Evolutionary conservation across 345 rosid species (phyloP), one percentile per base, ranked within the genome.

Genomic region (Eucalyptus lansdowneana): DNA sequence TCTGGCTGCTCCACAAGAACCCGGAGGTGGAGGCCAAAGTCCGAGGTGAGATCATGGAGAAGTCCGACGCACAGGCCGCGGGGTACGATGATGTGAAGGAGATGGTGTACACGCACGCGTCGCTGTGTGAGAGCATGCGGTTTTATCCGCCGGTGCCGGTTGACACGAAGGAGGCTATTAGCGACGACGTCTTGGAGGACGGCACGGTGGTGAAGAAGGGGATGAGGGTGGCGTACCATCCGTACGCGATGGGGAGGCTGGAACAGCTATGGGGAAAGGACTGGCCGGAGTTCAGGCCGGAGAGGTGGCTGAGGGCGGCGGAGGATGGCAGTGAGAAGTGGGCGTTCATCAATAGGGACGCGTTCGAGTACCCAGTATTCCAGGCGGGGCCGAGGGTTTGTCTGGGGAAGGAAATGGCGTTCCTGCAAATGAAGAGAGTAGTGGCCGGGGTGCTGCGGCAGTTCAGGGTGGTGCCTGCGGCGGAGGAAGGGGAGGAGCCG

Each of bases 211-310:
- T 95, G 14, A 91, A 56, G 90, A 94, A 93, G 72, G 97, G 94
- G 9, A 89, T 15, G 45, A 12, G 56, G 40, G 90, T 93, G 6
- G 6, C 60, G 4, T 95, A 95, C 81, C 94, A 91, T 86, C 91
- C 95, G 15, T 92, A 92, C 45, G 92, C 93, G n/a, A 94, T 94
- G 94, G 93, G 94, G 47, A 92, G 95, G 87, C 90, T 89, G 92
- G 90, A 91, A 76, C 87, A 86, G 17, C 49, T 95, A 42, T 95
- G 95, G 95, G 95, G 95, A 16, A 19, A 87, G 3, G 94, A 94
- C 86, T 91, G 93, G 91, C 80, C 56, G 17, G 92, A 95, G 54
- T 94, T 92, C 88, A 93, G 89, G 88, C 96, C 95, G 9, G 94
- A 92, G 69, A 88, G 95, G 15, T 93, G 94, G 93, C 83, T 92